Percentiles rank a stretch among this genome's conserved stretches.
Conservation (phyloP, 2,329 filamentous ascomycete genomes). For the Diplodia scrobiculata region DNA sequence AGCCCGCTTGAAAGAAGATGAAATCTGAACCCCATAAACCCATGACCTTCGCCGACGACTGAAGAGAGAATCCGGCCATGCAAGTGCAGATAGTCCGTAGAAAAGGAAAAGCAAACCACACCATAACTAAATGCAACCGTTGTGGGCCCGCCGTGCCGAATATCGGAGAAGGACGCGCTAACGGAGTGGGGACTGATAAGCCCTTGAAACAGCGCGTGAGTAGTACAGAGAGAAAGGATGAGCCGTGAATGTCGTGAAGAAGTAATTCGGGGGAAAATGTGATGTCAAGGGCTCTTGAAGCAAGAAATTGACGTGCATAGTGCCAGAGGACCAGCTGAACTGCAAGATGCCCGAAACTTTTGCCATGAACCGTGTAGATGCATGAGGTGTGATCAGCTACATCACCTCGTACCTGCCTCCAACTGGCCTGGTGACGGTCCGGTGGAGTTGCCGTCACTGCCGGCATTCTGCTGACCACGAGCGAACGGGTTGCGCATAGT, state of each 20-base stretch:
- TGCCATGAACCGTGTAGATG: not conserved
- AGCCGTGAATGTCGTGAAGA: conserved; percentile 23
- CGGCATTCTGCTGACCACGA: conserved; percentile 33
- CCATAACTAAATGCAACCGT: conserved; percentile 6
- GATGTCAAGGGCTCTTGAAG: not conserved
- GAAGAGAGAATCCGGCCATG: conserved; percentile 23
- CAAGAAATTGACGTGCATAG: not conserved
- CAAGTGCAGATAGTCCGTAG: conserved; percentile 4
- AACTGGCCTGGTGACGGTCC: conserved; percentile 31
- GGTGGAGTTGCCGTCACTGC: conserved; percentile 19
- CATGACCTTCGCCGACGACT: conserved; percentile 11
- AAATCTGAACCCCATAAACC: not conserved
- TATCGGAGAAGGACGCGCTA: not conserved
- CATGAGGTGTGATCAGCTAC: not conserved
- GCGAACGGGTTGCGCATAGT: conserved; percentile 35
- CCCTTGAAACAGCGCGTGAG: not conserved
- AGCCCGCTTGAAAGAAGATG: conserved; percentile 2
- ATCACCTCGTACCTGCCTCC: conserved; percentile 31
- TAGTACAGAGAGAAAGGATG: conserved; percentile 2
- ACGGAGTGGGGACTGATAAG: not conserved
- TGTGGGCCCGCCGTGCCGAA: conserved; percentile 1
- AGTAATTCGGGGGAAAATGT: not conserved
- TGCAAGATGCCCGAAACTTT: not conserved
- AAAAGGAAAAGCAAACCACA: not conserved
- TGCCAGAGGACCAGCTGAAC: not conserved